Conservation (phyloP, 192 early-diverging fungal genomes). For the Coemansia sp. region DNA sequence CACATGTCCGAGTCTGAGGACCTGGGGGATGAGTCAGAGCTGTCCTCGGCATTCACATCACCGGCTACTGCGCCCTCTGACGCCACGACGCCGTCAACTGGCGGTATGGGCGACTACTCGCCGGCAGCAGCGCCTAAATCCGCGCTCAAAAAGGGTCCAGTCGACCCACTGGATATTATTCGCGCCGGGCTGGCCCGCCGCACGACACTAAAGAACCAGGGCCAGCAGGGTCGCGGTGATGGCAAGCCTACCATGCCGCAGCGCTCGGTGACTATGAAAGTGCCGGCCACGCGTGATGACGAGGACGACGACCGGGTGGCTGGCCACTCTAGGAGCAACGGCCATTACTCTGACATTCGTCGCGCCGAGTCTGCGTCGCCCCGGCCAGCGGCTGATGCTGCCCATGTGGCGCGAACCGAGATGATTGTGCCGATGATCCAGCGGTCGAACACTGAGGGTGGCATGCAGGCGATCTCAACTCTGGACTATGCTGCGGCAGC, state of each 20-base stretch:
- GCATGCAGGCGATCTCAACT: constrained; percentile 14
- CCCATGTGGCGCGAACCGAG: constrained; percentile 44
- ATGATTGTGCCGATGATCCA: constrained; percentile 50
- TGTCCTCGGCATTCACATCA: constrained; percentile 26
- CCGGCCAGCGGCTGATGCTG: constrained; percentile 10
- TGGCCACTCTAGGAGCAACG: not conserved
- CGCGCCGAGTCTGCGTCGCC: constrained; percentile 11
- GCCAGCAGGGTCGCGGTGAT: constrained; percentile 21
- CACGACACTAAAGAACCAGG: constrained; percentile 53
- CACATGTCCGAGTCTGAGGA: constrained; percentile 20
- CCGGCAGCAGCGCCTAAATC: constrained; percentile 20
- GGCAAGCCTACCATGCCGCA: constrained; percentile 22
- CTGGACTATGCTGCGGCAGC: constrained; percentile 13
- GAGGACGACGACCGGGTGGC: constrained; percentile 2
- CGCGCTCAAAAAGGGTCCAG: constrained; percentile 35
- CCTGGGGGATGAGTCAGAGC: constrained; percentile 11
- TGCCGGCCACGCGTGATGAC: constrained; percentile 13
- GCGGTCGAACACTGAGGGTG: constrained; percentile 27
- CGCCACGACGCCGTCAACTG: not conserved
- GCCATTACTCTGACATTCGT: constrained; percentile 9
- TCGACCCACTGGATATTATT: constrained; percentile 56
- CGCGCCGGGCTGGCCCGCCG: constrained; percentile 48
- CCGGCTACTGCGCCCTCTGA: constrained; percentile 11
- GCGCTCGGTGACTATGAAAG: constrained; percentile 41
- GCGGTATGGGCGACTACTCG: constrained; percentile 1